These are phyloP conservation scores for Herpotrichia juniperi DNA, from an alignment of 2,329 filamentous ascomycete genomes.

Conservation along the genomic window DNA sequence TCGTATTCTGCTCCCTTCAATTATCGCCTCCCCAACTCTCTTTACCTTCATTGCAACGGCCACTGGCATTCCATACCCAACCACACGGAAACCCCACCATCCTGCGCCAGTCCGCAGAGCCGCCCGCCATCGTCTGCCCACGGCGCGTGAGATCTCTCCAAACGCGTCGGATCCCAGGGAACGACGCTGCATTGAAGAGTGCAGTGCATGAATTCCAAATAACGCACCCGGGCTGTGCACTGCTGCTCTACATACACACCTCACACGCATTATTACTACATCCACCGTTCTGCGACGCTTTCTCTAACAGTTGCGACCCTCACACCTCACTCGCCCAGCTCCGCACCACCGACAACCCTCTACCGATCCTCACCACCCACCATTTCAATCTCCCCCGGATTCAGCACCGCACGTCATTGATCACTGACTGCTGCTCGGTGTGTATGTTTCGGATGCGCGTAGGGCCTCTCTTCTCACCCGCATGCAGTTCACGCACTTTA, in stretches of 20 bases:
- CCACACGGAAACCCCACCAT: too few species aligned
- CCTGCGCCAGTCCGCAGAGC: background rate
- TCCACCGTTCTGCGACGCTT: slow-evolving; percentile 31
- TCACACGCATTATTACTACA: background rate
- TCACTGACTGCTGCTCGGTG: slow-evolving; percentile 4
- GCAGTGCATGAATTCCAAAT: slow-evolving; percentile 37
- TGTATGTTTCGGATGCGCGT: slow-evolving; percentile 33
- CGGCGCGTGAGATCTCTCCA: background rate
- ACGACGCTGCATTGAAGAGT: background rate
- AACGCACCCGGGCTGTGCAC: slow-evolving; percentile 28
- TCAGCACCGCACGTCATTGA: background rate
- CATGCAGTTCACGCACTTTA: slow-evolving; percentile 9
- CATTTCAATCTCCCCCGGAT: background rate
- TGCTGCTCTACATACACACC: background rate
- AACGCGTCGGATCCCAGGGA: background rate
- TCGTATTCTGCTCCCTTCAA: background rate
- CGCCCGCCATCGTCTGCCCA: background rate
- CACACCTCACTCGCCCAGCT: background rate
- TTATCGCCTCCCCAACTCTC: background rate
- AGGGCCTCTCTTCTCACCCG: slow-evolving; percentile 29
- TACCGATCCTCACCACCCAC: slow-evolving; percentile 12
- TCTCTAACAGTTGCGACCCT: too few species aligned
- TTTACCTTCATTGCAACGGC: background rate
- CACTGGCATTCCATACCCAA: background rate
- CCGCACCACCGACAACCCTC: slow-evolving; percentile 16